A percentile compares a stretch with the other conserved stretches of the same genome.
These are phyloP conservation scores for Diaporthe amygdali DNA, from an alignment of 2,329 filamentous ascomycete genomes.

Conservation along the genomic window DNA sequence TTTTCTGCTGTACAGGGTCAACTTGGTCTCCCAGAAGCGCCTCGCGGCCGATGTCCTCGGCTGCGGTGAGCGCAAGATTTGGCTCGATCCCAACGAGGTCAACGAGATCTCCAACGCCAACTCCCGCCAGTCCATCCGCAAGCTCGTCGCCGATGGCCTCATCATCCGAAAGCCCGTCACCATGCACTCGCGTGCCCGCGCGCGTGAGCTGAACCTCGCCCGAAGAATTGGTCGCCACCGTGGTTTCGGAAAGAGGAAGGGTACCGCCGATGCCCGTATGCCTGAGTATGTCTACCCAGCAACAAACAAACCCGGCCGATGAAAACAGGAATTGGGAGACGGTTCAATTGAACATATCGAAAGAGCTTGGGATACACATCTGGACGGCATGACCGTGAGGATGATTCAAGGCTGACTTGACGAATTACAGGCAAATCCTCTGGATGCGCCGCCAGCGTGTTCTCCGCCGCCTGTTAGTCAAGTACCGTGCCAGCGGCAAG, in stretches of 20 bases:
- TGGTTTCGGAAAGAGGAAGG: conserved; percentile 99
- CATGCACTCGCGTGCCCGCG: conserved; percentile 98
- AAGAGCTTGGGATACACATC: conserved; percentile 13
- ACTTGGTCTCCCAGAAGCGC: conserved; percentile 99
- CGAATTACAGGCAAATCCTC: conserved; percentile 78
- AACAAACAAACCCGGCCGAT: background rate
- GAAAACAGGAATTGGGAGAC: background rate
- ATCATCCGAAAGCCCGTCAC: conserved; percentile 99
- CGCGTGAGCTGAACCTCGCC: conserved; percentile 92
- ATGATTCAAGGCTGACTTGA: conserved; percentile 29
- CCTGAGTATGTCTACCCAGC: conserved; percentile 73
- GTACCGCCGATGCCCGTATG: conserved; percentile 99
- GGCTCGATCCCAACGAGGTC: conserved; percentile 99
- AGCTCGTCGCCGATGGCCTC: conserved; percentile 99
- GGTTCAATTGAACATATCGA: background rate
- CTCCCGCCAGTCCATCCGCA: conserved; percentile 99
- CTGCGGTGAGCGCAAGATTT: conserved; percentile 99
- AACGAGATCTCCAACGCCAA: conserved; percentile 99
- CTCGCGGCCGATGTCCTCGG: conserved; percentile 98
- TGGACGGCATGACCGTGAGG: background rate
- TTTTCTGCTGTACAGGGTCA: conserved; percentile 75
- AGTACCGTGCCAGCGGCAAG: conserved; percentile 99
- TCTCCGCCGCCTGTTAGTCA: conserved; percentile 97
- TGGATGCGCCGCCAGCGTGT: conserved; percentile 99
- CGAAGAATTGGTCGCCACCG: conserved; percentile 96